A percentile compares a stretch with the other conserved stretches of the same genome.
Conservation (phyloP, 106 monocot genomes). For the Allium fistulosum region DNA sequence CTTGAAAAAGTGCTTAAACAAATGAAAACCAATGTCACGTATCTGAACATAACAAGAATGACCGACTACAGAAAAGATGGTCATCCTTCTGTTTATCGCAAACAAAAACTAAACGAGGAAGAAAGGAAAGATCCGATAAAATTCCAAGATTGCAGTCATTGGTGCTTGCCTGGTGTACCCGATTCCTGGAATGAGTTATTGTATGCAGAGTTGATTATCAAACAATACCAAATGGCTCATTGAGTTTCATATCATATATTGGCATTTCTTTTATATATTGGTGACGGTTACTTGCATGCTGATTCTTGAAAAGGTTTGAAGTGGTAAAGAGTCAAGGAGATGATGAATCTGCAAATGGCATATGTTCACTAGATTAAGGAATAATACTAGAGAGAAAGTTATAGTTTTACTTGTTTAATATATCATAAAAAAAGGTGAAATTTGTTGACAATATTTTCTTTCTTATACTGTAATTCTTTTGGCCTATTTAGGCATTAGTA, state of each 20-base stretch:
- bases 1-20: constrained; percentile 49
- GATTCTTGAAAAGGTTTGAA: too few species aligned
- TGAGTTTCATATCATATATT: background rate
- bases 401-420: too few species aligned
- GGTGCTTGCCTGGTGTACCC: constrained; percentile 94
- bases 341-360: too few species aligned
- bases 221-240: constrained; percentile 37
- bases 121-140: constrained; percentile 34
- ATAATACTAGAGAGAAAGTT: too few species aligned
- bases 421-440: too few species aligned
- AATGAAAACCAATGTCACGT: constrained; percentile 72
- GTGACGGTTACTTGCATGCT: too few species aligned
- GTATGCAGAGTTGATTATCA: constrained; percentile 65
- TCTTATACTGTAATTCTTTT: too few species aligned
- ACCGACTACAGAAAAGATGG: constrained; percentile 93
- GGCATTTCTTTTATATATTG: too few species aligned
- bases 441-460: too few species aligned
- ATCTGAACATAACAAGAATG: constrained; percentile 87
- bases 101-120: constrained; percentile 32
- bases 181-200: constrained; percentile 96
- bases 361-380: too few species aligned
- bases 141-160: constrained; percentile 93
- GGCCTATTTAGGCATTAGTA: too few species aligned
- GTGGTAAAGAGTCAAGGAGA: too few species aligned
- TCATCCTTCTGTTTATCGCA: constrained; percentile 82